Percentiles rank a stretch among this genome's conserved stretches.
Conservation (phyloP, 1,139 yeast species). For the Yamadazyma dushanensis region DNA sequence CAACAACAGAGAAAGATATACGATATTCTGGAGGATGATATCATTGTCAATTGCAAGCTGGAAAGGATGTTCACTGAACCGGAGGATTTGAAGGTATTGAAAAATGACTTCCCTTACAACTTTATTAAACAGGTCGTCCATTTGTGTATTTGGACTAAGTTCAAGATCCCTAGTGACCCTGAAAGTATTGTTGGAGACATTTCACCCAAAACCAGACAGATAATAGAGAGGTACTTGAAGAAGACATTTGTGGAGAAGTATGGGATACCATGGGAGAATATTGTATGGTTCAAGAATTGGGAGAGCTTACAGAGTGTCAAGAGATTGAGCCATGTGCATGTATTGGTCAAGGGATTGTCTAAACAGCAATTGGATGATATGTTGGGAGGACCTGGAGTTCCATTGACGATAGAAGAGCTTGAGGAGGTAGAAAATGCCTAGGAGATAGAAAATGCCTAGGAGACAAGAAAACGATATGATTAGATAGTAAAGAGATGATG, state of each 20-base stretch:
- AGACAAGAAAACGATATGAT: too few relatives aligned
- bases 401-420: constrained; percentile 20
- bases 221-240: constrained; percentile 40
- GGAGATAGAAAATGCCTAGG: too few relatives aligned
- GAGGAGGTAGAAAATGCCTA: neutral
- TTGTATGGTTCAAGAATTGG: constrained; percentile 67
- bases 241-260: constrained; percentile 43
- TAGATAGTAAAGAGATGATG: too few relatives aligned
- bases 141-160: constrained; percentile 47
- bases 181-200: constrained; percentile 46
- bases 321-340: constrained; percentile 60
- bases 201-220: constrained; percentile 30
- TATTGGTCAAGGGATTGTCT: constrained; percentile 42
- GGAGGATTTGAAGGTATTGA: constrained; percentile 31
- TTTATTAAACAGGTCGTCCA: constrained; percentile 37
- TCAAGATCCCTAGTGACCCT: constrained; percentile 32
- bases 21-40: constrained; percentile 25
- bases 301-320: constrained; percentile 58
- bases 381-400: constrained; percentile 22
- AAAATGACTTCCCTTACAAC: constrained; percentile 46
- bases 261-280: constrained; percentile 34
- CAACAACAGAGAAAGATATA: constrained; percentile 13
- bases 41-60: constrained; percentile 19
- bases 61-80: constrained; percentile 20
- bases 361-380: constrained; percentile 20